Evolutionary conservation across 2,329 filamentous ascomycete species (phyloP), one percentile per base, ranked within the genome.

Genomic region (Xylariales sp.): DNA sequence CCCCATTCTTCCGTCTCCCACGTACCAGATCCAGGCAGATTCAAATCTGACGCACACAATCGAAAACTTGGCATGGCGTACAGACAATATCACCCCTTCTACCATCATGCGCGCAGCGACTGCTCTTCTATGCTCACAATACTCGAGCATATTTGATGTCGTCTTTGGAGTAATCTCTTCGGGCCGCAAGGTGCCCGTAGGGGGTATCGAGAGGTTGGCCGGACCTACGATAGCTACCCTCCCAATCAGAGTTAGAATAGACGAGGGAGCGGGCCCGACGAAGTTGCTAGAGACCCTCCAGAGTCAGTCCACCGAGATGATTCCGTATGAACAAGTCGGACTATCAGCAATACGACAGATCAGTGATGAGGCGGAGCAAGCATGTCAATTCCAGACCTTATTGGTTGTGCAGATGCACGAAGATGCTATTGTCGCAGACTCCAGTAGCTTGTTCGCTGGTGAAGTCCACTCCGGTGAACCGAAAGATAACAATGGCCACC

Each of bases 291-390:
- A n/a, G n/a, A n/a, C n/a, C n/a, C n/a, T n/a, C n/a, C n/a, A n/a
- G n/a, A n/a, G n/a, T n/a, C n/a, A n/a, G n/a, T n/a, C n/a, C n/a
- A n/a, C n/a, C n/a, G n/a, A n/a, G n/a, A 38, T 18, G 27, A 16
- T 37, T 11, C 21, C 31, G 8, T 36, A 32, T n/a, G 40, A 34
- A n/a, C 40, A 42, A 21, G 16, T 33, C 13, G 40, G 40, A 11
- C 18, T 42, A 13, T 37, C 39, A 28, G 24, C 33, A 6, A 41
- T 41, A 11, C 14, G 35, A 14, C 34, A 23, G 7, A 6, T 38
- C 13, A 33, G 34, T 14, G 17, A 18, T 10, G 40, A 38, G 11
- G 31, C 40, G 8, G 28, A 19, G 14, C 17, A 13, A 14, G 40
- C 34, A 2, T 41, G 40, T 24, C 29, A 38, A 5, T 38, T 38